These are phyloP conservation scores for Camelina sativa DNA, from an alignment of 345 rosid species.

Conservation along the genomic window DNA sequence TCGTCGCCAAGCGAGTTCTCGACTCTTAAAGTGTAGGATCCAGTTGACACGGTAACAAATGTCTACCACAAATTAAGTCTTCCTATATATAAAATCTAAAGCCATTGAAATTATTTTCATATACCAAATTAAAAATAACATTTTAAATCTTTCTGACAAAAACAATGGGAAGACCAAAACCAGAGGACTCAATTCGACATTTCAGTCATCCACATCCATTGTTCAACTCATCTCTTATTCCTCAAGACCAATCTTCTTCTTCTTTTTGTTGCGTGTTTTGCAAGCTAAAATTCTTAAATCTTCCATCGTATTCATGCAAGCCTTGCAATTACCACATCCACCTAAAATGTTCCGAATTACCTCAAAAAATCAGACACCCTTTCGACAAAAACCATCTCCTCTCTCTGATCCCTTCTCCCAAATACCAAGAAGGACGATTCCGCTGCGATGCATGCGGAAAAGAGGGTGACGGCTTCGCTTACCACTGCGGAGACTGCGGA, in stretches of 20 bases:
- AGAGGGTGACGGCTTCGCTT: slow-evolving; percentile 55
- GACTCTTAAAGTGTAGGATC: background rate
- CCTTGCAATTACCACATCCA: slow-evolving; percentile 49
- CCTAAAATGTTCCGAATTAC: slow-evolving; percentile 48
- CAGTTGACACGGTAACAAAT: background rate
- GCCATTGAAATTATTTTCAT: slow-evolving; percentile 1
- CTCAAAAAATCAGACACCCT: slow-evolving; percentile 54
- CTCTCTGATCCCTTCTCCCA: slow-evolving; percentile 42
- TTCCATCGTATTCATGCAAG: slow-evolving; percentile 46
- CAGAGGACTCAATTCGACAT: slow-evolving; percentile 46
- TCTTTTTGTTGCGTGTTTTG: slow-evolving; percentile 46
- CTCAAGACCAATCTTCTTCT: slow-evolving; percentile 31
- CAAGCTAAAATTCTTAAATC: slow-evolving; percentile 42
- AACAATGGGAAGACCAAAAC: slow-evolving; percentile 42
- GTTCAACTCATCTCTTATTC: slow-evolving; percentile 36
- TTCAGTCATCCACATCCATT: slow-evolving; percentile 59
- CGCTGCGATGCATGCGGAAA: slow-evolving; percentile 48
- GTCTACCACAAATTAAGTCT: background rate
- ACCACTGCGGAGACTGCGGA: slow-evolving; percentile 50
- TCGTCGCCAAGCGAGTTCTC: background rate
- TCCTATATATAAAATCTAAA: background rate
- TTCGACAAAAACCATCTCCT: slow-evolving; percentile 49
- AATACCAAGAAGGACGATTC: slow-evolving; percentile 45
- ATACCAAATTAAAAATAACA: slow-evolving; percentile 1
- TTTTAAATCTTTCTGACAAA: slow-evolving; percentile 1